Base-by-base conservation (phyloP, 306 rosid genomes). In the Prunus davidiana region DNA sequence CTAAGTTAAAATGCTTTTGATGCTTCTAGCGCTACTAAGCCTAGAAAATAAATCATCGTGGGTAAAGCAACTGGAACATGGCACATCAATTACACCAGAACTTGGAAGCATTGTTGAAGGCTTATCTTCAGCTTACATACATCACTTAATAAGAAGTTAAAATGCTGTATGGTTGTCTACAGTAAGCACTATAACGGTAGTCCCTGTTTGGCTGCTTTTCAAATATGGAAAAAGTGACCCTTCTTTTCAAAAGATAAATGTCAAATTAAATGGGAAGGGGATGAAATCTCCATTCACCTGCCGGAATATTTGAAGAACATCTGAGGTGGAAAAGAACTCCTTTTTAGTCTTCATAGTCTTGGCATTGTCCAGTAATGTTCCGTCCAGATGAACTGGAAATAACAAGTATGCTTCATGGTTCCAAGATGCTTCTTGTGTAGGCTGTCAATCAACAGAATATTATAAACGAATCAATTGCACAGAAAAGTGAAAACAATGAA, bases 331-430 rank as follows among this genome's bases (percentile, higher is more conserved):
- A 79, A 85, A 96, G 87, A 61, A 83, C 78, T 96, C 98, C 83
- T 93, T 93, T 74, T 86, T 96, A 65, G 89, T 69, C 81, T 89
- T 81, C 99, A 96, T 93, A 68, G 82, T 80, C 73, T 89, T 87
- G 24, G 96, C 90, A 88, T 89, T 91, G 86, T 96, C 99, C 78
- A 96, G 83, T 86, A 92, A 81, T 32, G 99, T 96, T 84, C 98
- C 99, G 73, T 93, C 99, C 89, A 96, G 83, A 85, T 93, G 99
- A 87, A 96, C 97, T 61, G 99, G 98, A 91, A 96, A 96, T 76
- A 96, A 79, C 78, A 96, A 82, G 83, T 91, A 96, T 5, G 98
- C 99, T 85, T 96, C 99, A 85, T 93, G 93, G 82, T 74, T 88
- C 99, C 97, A 89, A 75, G 99, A 89, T 71, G 85, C 79, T 85